Evolutionary conservation across 345 rosid species (phyloP), one percentile per base, ranked within the genome.

Genomic region (Microcos paniculata): DNA sequence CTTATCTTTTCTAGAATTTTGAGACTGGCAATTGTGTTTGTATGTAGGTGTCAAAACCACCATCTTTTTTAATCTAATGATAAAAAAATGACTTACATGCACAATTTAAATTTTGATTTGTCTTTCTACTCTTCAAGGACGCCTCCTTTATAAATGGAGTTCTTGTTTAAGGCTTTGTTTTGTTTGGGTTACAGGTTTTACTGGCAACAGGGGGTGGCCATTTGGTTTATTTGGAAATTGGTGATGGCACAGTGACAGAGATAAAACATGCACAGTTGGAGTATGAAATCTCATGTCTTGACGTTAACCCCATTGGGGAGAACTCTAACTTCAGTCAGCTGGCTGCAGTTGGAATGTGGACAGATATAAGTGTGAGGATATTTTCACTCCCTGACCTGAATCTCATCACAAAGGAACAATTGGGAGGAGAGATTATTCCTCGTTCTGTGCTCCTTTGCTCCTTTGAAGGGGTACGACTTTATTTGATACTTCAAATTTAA

Each of bases 271-370:
- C 83, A 16, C 86, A 88, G 78, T 78, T 94, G 84, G 98, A 94
- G 80, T 85, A 86, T 83, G 98, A 94, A 82, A 88, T 92, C 69
- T 94, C 98, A 65, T 94, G 98, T 82, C 95, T 94, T 78, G 98
- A 94, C 87, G 89, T 94, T 73, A 94, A 89, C 63, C 97, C 98
- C 66, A 90, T 88, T 65, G 94, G 98, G 58, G 94, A 94, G 59
- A 88, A 85, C 72, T 83, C 89, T 56, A 90, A 82, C 80, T 81
- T 73, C 78, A 94, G 98, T 78, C 94, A 92, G 77, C 84, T 92
- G 78, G 98, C 97, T 80, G 94, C 88, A n/a, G 98, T 93, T 71
- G 99, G 99, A 76, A 95, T 93, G 99, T 95, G 99, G 99, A 95
- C 97, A 8, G 96, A 93, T 77, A 90, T 90, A 78, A 91, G 93